Percentiles rank a stretch among this genome's conserved stretches.
Conservation (phyloP, 371 early-diverging fungal species). For the Mucor circinelloides region DNA sequence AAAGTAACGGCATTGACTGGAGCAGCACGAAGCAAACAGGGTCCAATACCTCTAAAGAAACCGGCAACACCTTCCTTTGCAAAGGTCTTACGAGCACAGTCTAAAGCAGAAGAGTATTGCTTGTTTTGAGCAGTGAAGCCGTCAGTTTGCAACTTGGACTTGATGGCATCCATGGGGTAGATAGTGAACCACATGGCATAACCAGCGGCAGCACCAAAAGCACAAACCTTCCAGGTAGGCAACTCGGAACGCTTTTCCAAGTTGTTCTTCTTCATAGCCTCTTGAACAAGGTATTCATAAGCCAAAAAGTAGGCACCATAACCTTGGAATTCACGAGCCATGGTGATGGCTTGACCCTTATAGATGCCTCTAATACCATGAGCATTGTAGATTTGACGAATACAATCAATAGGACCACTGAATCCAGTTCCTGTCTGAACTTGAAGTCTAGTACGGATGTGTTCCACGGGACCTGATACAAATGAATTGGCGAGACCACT, state of each 20-base stretch:
- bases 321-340: conserved; percentile 80
- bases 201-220: conserved; percentile 77
- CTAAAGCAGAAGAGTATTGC: conserved; percentile 63
- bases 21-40: conserved; percentile 88
- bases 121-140: conserved; percentile 58
- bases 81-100: conserved; percentile 70
- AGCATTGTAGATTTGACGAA: conserved; percentile 69
- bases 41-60: conserved; percentile 84
- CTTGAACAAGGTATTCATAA: conserved; percentile 77
- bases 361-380: conserved; percentile 80
- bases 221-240: conserved; percentile 66
- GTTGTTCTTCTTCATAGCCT: conserved; percentile 56
- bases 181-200: conserved; percentile 82
- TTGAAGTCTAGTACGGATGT: conserved; percentile 79
- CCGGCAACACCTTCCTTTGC: conserved; percentile 72
- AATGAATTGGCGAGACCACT: conserved; percentile 84
- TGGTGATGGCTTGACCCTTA: conserved; percentile 80
- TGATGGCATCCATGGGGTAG: conserved; percentile 81
- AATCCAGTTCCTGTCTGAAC: conserved; percentile 66
- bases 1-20: conserved; percentile 89
- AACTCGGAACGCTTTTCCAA: conserved; percentile 57
- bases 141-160: conserved; percentile 82
- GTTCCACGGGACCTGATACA: conserved; percentile 85
- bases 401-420: conserved; percentile 74
- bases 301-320: conserved; percentile 83